Base-by-base conservation (phyloP, 345 rosid species). In the Boechera divaricarpa region DNA sequence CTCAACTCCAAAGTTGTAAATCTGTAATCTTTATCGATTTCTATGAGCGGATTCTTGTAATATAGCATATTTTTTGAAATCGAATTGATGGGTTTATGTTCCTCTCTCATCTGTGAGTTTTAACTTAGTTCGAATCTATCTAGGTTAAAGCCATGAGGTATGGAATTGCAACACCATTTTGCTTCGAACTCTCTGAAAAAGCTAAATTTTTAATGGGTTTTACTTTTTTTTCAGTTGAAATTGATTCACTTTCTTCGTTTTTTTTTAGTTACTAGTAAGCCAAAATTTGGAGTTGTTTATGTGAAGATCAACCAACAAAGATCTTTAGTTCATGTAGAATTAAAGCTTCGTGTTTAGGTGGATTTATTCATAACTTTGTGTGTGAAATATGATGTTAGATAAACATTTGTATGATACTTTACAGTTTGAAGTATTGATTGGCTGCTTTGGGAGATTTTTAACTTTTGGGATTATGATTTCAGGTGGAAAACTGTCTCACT, bases 401-500 rank as follows among this genome's bases (percentile, higher is more conserved):
- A 36, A 36, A 36, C 41, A 38, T 10, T 2, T 39, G 44, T 39
- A 39, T 41, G 44, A 10, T 9, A 24, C 5, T 4, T 54, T 15
- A 4, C 48, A 35, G 10, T 57, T 58, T 18, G 18, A 70, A 44
- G 1, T 26, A 6, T 62, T 9, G 61, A 62, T 64, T 53, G 9
- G 61, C 9, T 57, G 65, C 36, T 33, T 56, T 28, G n/a, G 29
- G 16, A 11, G 26, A 31, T 12, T 73, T 63, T 24, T 6, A 31
- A 49, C 44, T n/a, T 68, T 31, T 32, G 63, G 12, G 2, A 39
- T 16, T 7, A 8, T 16, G 51, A 13, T 38, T 76, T 73, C 86
- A 92, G 99, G 94, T 92, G 71, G 88, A 78, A 6, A 84, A 86
- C 66, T 91, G 88, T 83, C 82, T 95, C 21, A 83, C 87, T 18